A percentile compares a stretch with the other conserved stretches of the same genome.
Evolutionary conservation across 768 basidiomycete species (phyloP).

Genomic region (Flagelloscypha sp.): DNA sequence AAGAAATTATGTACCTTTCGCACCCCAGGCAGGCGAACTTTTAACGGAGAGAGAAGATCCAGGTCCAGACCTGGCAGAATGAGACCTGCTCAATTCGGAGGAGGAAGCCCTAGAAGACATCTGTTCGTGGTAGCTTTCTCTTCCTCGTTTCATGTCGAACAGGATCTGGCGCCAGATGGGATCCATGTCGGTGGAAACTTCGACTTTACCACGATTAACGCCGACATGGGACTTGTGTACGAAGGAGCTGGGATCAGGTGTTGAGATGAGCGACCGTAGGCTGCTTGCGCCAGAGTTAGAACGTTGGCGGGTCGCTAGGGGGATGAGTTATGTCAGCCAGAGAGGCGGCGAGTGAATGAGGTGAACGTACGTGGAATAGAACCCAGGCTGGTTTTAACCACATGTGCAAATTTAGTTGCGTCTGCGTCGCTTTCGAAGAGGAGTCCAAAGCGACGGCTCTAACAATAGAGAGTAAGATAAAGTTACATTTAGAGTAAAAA

Average conservation of each 20-base stretch:
- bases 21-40: neutral
- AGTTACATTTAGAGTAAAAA: conserved; percentile 29
- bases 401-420: conserved; percentile 30
- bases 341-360: conserved; percentile 10
- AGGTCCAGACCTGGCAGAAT: conserved; percentile 10
- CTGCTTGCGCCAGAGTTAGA: conserved; percentile 18
- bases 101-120: conserved; percentile 26
- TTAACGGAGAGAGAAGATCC: conserved; percentile 6
- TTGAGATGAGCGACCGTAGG: conserved; percentile 42
- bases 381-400: conserved; percentile 22
- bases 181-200: conserved; percentile 46
- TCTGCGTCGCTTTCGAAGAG: conserved; percentile 44
- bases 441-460: conserved; percentile 48
- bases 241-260: conserved; percentile 53
- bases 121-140: conserved; percentile 27
- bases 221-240: conserved; percentile 62
- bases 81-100: conserved; percentile 8
- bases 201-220: conserved; percentile 41
- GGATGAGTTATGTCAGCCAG: conserved; percentile 33
- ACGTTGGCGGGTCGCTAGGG: conserved; percentile 17
- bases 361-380: neutral
- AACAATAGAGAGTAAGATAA: conserved; percentile 3
- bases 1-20: conserved; percentile 19
- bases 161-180: conserved; percentile 43
- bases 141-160: conserved; percentile 30